These are phyloP conservation scores for Candida rishiriensis DNA, from an alignment of 805 yeast species.

Conservation along the genomic window DNA sequence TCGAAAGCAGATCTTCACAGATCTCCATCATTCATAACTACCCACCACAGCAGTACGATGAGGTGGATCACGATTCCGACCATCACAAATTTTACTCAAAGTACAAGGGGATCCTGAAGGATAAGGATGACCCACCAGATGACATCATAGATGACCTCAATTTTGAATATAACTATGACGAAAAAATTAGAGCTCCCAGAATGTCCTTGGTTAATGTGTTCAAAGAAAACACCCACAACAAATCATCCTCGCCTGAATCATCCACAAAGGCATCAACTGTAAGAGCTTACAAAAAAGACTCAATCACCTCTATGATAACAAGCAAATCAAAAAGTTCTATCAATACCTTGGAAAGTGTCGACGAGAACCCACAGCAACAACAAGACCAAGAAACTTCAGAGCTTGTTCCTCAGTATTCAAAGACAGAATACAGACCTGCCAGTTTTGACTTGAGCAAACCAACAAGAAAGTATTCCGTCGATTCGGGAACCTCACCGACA, in stretches of 20 bases:
- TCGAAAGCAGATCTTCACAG: conserved; percentile 21
- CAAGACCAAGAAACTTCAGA: neutral
- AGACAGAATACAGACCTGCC: conserved; percentile 38
- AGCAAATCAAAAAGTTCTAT: conserved; percentile 9
- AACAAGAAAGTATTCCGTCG: conserved; percentile 30
- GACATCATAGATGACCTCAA: conserved; percentile 23
- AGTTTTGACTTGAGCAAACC: conserved; percentile 41
- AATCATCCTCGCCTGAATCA: neutral
- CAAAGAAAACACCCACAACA: conserved; percentile 8
- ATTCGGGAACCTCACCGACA: conserved; percentile 8
- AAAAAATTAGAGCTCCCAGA: conserved; percentile 51
- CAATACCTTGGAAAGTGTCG: conserved; percentile 16
- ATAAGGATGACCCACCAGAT: conserved; percentile 27
- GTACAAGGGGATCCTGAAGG: conserved; percentile 28
- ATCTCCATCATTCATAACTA: conserved; percentile 24
- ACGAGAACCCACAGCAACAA: conserved; percentile 8
- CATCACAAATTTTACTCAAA: conserved; percentile 26
- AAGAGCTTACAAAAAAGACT: conserved; percentile 1
- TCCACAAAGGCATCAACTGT: neutral
- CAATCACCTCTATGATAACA: conserved; percentile 8
- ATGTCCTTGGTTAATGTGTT: conserved; percentile 34
- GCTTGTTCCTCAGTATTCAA: too few species aligned
- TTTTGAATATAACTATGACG: conserved; percentile 42
- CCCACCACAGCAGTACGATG: conserved; percentile 29
- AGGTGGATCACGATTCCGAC: conserved; percentile 25